A percentile compares a stretch with the other conserved stretches of the same genome.
Evolutionary conservation across 805 yeast genomes (phyloP).

Genomic region (Jamesozyma rosinii): DNA sequence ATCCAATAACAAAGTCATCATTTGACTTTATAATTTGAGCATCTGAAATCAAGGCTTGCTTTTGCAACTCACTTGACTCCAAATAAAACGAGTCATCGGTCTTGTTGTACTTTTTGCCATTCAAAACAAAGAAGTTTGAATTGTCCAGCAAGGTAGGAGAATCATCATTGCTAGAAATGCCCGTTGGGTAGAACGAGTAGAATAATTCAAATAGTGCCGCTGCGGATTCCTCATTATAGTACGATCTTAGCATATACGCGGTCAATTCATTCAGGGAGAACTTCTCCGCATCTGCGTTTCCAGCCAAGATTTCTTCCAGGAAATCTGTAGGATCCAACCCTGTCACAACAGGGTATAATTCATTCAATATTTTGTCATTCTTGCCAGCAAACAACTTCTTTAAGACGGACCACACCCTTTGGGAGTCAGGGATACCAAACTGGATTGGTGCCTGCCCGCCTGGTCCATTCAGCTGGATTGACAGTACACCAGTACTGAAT

Average conservation of each 20-base stretch:
- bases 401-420: conserved; percentile 11
- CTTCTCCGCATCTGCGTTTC: conserved; percentile 2
- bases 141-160: neutral
- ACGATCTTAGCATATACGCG: conserved; percentile 2
- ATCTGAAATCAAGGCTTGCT: conserved; percentile 16
- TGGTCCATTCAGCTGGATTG: neutral
- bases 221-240: conserved; percentile 6
- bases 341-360: conserved; percentile 11
- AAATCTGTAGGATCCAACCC: neutral
- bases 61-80: conserved; percentile 39
- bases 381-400: conserved; percentile 5
- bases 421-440: conserved; percentile 7
- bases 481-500: neutral
- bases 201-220: conserved; percentile 13
- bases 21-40: conserved; percentile 23
- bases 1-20: conserved; percentile 62
- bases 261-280: conserved; percentile 2
- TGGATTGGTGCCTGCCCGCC: neutral
- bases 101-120: conserved; percentile 41
- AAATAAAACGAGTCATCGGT: conserved; percentile 73
- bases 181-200: conserved; percentile 15
- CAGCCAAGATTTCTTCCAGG: neutral
- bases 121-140: conserved; percentile 18
- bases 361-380: conserved; percentile 4
- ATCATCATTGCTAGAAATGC: neutral